Conservation (phyloP, 78 protist species). For the Dictyostelium brefeldianum region DNA sequence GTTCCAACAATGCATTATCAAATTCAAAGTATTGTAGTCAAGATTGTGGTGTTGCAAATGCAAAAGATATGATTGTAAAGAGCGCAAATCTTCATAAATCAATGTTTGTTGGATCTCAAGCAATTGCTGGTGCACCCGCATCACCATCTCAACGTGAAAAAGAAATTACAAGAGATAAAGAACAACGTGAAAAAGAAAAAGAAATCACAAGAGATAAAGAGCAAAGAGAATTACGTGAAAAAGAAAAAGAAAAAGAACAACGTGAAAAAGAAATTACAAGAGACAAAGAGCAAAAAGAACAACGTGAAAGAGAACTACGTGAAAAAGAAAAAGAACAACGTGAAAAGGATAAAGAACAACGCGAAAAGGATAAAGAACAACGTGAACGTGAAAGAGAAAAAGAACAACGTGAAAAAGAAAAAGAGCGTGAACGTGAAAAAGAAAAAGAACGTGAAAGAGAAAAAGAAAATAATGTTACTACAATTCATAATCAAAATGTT, state of each 20-base stretch:
- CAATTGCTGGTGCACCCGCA: conserved; percentile 3
- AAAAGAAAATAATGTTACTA: conserved; percentile 2
- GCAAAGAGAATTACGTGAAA: neutral
- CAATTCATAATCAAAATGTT: neutral
- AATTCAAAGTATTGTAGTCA: conserved; percentile 71
- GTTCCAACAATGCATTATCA: conserved; percentile 4
- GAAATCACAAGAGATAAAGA: neutral
- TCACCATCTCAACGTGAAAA: neutral
- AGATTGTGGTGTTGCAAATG: conserved; percentile 71
- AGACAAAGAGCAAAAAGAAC: neutral
- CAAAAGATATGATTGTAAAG: conserved; percentile 48
- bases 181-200: neutral
- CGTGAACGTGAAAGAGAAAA: neutral
- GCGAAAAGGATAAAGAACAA: conserved; percentile 12
- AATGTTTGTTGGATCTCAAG: neutral
- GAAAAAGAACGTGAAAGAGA: conserved; percentile 9
- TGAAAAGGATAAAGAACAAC: neutral
- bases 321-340: neutral
- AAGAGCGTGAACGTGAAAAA: neutral
- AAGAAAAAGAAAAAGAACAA: neutral
- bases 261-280: neutral
- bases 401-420: neutral
- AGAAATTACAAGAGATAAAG: neutral
- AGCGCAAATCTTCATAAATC: conserved; percentile 2
- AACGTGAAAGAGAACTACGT: neutral